Evolutionary conservation across 73 alveolate genomes (phyloP).

Genomic region (Effrenium voratum): DNA sequence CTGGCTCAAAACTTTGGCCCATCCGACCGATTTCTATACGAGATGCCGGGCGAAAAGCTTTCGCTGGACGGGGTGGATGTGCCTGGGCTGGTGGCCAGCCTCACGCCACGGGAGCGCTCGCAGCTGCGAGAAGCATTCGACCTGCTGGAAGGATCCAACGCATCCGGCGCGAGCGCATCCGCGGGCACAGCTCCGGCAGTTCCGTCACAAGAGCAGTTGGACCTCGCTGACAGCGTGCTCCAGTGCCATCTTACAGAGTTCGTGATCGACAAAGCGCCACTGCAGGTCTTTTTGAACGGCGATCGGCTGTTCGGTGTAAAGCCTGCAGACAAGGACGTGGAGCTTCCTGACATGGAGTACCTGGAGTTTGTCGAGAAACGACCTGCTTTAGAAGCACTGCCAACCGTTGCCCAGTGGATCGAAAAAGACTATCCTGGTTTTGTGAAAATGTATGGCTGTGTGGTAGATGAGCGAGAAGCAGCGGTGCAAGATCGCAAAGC

Average conservation of each 20-base stretch:
- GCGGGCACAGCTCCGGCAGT: no score
- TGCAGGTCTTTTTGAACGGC: background rate
- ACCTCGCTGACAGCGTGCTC: background rate
- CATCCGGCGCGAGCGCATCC: no score
- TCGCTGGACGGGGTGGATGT: no score
- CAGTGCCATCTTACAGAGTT: background rate
- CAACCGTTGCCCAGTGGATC: background rate
- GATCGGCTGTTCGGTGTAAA: background rate
- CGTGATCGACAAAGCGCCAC: background rate
- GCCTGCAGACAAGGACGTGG: background rate
- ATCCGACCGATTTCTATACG: no score
- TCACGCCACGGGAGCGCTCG: no score
- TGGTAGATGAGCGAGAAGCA: conserved; percentile 5
- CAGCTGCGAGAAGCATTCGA: no score
- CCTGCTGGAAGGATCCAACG: no score
- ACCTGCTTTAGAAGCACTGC: background rate
- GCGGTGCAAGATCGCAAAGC: conserved; percentile 11
- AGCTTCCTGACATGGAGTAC: background rate
- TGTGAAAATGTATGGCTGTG: conserved; percentile 4
- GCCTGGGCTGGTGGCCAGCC: no score
- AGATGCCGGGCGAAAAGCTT: no score
- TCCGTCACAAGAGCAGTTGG: background rate
- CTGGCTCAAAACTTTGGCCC: no score
- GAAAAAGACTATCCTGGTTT: background rate
- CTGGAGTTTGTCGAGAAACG: background rate